Conservation (phyloP, 345 rosid genomes). For the Crucihimalaya himalaica region DNA sequence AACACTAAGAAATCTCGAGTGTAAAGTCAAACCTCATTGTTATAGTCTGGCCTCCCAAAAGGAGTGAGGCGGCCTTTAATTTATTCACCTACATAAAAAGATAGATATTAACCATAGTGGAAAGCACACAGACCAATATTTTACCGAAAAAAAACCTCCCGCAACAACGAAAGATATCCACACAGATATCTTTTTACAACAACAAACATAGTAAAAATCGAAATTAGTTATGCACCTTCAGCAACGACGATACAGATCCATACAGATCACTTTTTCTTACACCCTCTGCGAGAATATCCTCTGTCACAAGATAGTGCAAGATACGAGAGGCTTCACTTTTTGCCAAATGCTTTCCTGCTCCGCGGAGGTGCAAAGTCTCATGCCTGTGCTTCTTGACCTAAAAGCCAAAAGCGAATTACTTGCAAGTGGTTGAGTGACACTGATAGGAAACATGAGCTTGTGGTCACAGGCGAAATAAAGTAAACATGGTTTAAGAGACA, state of each 20-base stretch:
- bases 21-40: constrained; percentile 12
- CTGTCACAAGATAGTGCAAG: constrained; percentile 78
- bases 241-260: constrained; percentile 83
- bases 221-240: constrained; percentile 56
- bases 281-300: constrained; percentile 77
- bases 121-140: not conserved
- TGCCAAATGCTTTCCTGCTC: constrained; percentile 76
- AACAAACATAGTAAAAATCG: not conserved
- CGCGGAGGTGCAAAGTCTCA: constrained; percentile 76
- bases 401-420: constrained; percentile 21
- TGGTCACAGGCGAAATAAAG: not conserved
- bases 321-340: constrained; percentile 87
- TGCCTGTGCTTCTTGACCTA: constrained; percentile 87
- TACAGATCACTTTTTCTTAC: constrained; percentile 93
- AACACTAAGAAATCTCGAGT: not conserved
- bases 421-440: not conserved
- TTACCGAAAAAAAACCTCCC: not conserved
- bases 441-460: not conserved
- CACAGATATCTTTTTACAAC: not conserved
- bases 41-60: constrained; percentile 14
- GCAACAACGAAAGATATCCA: not conserved
- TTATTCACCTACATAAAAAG: constrained; percentile 15
- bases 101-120: not conserved
- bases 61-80: not conserved
- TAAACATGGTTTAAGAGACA: constrained; percentile 1